A percentile compares a stretch with the other conserved stretches of the same genome.
phyloP scores from a whole-genome alignment of 345 rosid species.

The Populus euphratica region DNA sequence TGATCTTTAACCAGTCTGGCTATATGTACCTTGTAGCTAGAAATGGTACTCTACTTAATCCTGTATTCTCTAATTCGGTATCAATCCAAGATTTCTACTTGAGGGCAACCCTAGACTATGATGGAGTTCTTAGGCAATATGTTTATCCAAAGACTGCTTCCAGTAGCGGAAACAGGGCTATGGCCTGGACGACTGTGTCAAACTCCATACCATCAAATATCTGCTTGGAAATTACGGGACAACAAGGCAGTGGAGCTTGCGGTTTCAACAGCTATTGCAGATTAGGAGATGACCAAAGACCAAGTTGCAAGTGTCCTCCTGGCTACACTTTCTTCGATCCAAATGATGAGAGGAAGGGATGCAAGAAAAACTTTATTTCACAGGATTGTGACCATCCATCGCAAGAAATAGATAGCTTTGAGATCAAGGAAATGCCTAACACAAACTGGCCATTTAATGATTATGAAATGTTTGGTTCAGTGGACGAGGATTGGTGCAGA shows the following conservation, averaged over 20 bases:
- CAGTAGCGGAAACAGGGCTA: slow-evolving; percentile 19
- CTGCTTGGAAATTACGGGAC: slow-evolving; percentile 16
- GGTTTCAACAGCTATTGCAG: slow-evolving; percentile 57
- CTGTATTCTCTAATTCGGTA: neutral
- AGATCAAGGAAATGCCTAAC: no score
- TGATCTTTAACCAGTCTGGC: slow-evolving; percentile 49
- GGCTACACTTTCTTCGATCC: no score
- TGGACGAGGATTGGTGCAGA: no score
- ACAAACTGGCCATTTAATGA: no score
- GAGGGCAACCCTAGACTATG: slow-evolving; percentile 47
- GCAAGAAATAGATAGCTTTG: slow-evolving; percentile 12
- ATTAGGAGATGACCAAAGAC: slow-evolving; percentile 26
- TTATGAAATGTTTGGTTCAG: neutral
- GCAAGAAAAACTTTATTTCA: no score
- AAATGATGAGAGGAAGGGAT: no score
- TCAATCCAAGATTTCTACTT: slow-evolving; percentile 30
- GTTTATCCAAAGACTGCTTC: slow-evolving; percentile 39
- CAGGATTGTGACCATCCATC: slow-evolving; percentile 17
- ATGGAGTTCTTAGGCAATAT: slow-evolving; percentile 56
- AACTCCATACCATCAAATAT: slow-evolving; percentile 34
- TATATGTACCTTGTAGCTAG: slow-evolving; percentile 29
- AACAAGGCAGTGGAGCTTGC: slow-evolving; percentile 37
- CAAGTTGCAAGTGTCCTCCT: no score
- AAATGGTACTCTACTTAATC: slow-evolving; percentile 19
- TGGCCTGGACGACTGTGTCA: slow-evolving; percentile 27